These are phyloP conservation scores for Hypoxylon subgilvum DNA, from an alignment of 495 filamentous ascomycete species.

Conservation along the genomic window DNA sequence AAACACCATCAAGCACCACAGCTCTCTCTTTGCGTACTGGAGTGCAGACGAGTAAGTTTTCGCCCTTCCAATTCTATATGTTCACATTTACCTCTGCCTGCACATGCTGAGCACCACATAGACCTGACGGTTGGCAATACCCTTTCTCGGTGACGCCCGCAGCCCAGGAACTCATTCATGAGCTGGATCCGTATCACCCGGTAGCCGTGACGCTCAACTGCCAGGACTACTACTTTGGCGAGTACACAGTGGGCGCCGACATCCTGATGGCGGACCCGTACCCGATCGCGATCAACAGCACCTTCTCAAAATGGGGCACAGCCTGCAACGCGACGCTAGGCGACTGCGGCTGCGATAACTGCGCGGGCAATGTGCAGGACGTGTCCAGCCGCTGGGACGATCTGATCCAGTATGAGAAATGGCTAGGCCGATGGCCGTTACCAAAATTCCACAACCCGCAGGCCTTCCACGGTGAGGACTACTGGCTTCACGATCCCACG, in stretches of 20 bases:
- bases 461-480: constrained; percentile 66
- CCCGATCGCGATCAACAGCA: constrained; percentile 65
- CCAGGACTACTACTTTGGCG: constrained; percentile 69
- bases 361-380: constrained; percentile 61
- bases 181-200: constrained; percentile 72
- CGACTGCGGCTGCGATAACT: constrained; percentile 76
- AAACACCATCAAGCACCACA: constrained; percentile 54
- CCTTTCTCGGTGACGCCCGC: constrained; percentile 54
- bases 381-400: constrained; percentile 61
- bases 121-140: constrained; percentile 68
- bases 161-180: constrained; percentile 54
- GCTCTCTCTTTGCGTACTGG: constrained; percentile 69
- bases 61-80: not conserved
- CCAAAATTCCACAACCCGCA: constrained; percentile 67
- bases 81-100: not conserved
- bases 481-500: constrained; percentile 65
- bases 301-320: constrained; percentile 58
- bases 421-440: constrained; percentile 56
- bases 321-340: constrained; percentile 70
- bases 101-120: constrained; percentile 18
- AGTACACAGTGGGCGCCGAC: constrained; percentile 66
- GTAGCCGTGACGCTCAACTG: constrained; percentile 72
- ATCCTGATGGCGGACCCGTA: constrained; percentile 73
- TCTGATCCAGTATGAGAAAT: constrained; percentile 52
- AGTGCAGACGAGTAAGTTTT: constrained; percentile 63